Evolutionary conservation across 2,329 filamentous ascomycete species (phyloP).

Genomic region (Penicillium hordei): DNA sequence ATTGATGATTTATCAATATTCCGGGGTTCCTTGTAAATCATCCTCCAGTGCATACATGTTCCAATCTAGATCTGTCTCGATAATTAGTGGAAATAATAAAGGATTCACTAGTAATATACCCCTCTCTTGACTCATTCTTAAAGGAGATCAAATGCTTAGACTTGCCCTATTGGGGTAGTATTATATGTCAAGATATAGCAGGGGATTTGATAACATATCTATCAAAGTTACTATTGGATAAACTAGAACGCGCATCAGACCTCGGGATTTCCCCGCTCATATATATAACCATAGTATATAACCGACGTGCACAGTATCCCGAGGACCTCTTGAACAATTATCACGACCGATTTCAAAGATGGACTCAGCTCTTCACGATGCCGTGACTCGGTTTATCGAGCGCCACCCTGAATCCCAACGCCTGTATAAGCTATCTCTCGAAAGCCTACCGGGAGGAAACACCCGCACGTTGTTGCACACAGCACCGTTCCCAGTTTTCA

Average conservation of each 20-base stretch:
- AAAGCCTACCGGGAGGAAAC: conserved; percentile 34
- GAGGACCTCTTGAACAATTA: no score
- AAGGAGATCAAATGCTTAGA: neutral
- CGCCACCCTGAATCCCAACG: conserved; percentile 11
- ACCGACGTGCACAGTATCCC: neutral
- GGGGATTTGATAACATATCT: neutral
- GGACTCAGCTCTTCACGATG: neutral
- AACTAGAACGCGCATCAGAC: neutral
- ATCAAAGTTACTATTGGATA: neutral
- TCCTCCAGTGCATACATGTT: neutral
- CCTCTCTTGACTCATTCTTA: neutral
- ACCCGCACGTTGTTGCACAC: conserved; percentile 29
- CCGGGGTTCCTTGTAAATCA: no score
- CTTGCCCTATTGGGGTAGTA: neutral
- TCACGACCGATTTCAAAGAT: neutral
- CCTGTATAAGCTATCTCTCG: conserved; percentile 21
- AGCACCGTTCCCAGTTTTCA: conserved; percentile 20
- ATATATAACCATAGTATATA: neutral
- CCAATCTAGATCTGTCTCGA: neutral
- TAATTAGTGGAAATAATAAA: neutral
- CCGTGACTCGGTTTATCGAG: conserved; percentile 1
- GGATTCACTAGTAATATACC: neutral
- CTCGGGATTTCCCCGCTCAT: neutral
- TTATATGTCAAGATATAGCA: neutral
- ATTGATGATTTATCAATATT: neutral